phyloP scores from a whole-genome alignment of 306 rosid species.

The Casuarina cunninghamiana region DNA sequence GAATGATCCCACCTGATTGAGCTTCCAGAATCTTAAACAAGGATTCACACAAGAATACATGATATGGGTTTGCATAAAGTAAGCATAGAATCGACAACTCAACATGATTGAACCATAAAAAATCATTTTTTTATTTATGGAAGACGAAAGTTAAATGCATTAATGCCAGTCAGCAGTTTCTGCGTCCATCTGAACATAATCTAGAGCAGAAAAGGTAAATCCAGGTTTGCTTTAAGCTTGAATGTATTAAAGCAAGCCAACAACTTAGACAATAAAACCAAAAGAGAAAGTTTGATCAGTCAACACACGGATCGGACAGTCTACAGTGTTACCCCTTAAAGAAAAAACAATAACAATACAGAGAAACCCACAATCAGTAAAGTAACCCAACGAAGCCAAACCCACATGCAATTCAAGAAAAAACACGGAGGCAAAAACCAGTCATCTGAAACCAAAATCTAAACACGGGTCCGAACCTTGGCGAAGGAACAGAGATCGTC shows the following conservation, averaged over 20 bases:
- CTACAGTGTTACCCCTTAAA: slow-evolving; percentile 48
- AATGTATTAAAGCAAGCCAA: slow-evolving; percentile 25
- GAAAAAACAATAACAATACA: slow-evolving; percentile 29
- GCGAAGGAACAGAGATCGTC: slow-evolving; percentile 71
- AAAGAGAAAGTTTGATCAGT: slow-evolving; percentile 14
- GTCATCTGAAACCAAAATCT: neutral
- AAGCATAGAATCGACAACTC: neutral
- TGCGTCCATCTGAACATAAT: neutral
- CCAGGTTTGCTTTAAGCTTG: slow-evolving; percentile 36
- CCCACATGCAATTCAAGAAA: neutral
- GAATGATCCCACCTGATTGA: slow-evolving; percentile 29
- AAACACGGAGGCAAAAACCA: neutral
- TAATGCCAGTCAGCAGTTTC: neutral
- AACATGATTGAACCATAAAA: slow-evolving; percentile 19
- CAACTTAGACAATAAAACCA: slow-evolving; percentile 5
- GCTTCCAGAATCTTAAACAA: slow-evolving; percentile 13
- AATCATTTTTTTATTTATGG: neutral
- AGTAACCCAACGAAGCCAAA: slow-evolving; percentile 2
- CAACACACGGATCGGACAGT: slow-evolving; percentile 47
- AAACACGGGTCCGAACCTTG: slow-evolving; percentile 56
- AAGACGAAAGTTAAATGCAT: neutral
- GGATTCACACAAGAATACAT: neutral
- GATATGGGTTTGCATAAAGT: neutral
- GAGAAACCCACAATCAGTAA: neutral
- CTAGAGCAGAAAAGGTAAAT: slow-evolving; percentile 6